phyloP scores from a whole-genome alignment of 768 basidiomycete genomes.

The Lactarius vividus region DNA sequence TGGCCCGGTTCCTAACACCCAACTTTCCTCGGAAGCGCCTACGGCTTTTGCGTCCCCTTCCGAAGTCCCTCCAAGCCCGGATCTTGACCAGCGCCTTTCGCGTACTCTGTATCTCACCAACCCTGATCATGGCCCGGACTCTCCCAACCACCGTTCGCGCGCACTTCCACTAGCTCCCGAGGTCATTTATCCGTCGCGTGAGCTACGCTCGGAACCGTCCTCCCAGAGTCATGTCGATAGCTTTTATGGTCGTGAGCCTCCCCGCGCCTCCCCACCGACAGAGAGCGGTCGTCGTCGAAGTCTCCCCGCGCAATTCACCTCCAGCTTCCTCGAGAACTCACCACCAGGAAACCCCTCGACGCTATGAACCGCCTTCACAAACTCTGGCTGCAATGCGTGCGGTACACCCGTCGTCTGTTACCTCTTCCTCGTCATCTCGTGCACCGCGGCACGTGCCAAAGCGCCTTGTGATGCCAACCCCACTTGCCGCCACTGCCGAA shows the following conservation, averaged over 20 bases:
- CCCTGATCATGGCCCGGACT: slow-evolving; percentile 4
- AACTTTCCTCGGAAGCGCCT: not conserved
- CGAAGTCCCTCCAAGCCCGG: slow-evolving; percentile 4
- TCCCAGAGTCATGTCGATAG: not conserved
- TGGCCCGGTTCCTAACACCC: not conserved
- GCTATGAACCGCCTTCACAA: slow-evolving; percentile 25
- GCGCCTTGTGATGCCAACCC: slow-evolving; percentile 71
- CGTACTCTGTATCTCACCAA: slow-evolving; percentile 25
- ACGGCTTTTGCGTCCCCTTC: not conserved
- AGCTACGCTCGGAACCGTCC: not conserved
- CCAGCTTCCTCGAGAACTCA: not conserved
- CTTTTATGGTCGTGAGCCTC: slow-evolving; percentile 10
- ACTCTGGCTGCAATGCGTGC: slow-evolving; percentile 13
- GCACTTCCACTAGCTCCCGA: slow-evolving; percentile 1
- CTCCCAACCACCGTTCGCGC: not conserved
- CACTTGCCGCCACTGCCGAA: slow-evolving; percentile 37
- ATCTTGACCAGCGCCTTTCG: slow-evolving; percentile 8
- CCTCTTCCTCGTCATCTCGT: slow-evolving; percentile 16
- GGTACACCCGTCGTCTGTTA: slow-evolving; percentile 10
- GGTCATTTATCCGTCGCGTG: not conserved
- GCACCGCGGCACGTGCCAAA: slow-evolving; percentile 50
- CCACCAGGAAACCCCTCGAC: slow-evolving; percentile 10
- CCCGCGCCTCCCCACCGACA: not conserved
- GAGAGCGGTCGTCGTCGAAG: slow-evolving; percentile 1
- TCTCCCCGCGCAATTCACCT: not conserved